Evolutionary conservation across 495 filamentous ascomycete species (phyloP).

Genomic region (Bombardia bombarda): DNA sequence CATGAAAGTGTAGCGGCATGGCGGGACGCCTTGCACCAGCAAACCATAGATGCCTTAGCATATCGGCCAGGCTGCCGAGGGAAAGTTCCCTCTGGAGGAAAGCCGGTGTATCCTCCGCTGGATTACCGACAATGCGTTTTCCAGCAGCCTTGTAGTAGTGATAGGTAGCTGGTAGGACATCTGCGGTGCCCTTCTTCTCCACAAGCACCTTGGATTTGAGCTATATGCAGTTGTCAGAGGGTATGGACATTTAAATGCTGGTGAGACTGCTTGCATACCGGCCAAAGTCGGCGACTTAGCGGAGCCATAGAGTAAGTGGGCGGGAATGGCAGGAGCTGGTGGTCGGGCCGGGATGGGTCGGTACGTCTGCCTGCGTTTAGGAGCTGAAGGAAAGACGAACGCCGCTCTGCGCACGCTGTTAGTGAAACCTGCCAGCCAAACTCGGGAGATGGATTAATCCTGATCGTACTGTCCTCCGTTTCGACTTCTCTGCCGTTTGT

Average conservation of each 20-base stretch:
- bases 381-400: neutral
- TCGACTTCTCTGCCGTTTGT: constrained; percentile 7
- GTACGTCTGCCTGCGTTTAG: neutral
- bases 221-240: neutral
- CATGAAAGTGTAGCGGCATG: constrained; percentile 4
- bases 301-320: constrained; percentile 1
- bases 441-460: constrained; percentile 7
- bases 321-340: neutral
- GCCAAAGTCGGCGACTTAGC: constrained; percentile 1
- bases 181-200: neutral
- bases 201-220: neutral
- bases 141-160: neutral
- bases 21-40: constrained; percentile 9
- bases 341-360: neutral
- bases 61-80: constrained; percentile 3
- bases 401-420: neutral
- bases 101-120: neutral
- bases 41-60: constrained; percentile 12
- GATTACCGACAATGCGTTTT: neutral
- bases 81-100: constrained; percentile 10
- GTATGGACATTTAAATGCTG: constrained; percentile 1
- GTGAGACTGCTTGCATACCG: constrained; percentile 1
- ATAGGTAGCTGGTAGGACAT: neutral
- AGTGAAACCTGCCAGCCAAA: constrained; percentile 4
- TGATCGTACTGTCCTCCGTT: constrained; percentile 6